A percentile compares a stretch with the other conserved stretches of the same genome.
These are phyloP conservation scores for Xerocomus minutiporus DNA, from an alignment of 1,284 basidiomycete species.

Conservation along the genomic window DNA sequence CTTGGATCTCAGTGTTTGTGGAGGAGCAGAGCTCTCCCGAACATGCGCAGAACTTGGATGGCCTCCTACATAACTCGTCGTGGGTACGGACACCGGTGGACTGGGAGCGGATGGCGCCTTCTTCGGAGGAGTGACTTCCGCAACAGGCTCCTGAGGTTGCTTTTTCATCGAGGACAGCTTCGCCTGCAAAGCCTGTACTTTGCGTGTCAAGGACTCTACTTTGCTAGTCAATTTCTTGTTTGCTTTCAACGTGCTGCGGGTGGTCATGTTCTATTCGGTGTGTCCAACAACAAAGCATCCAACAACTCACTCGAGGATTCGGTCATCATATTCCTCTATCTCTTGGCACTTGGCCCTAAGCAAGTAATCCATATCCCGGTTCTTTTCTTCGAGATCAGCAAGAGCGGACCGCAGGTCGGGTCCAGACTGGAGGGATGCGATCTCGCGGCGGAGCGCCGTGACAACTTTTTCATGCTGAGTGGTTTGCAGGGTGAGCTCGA, in stretches of 20 bases:
- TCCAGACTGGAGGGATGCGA: slow-evolving; percentile 48
- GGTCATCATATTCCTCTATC: slow-evolving; percentile 78
- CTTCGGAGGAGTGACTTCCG: slow-evolving; percentile 11
- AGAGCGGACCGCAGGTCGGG: slow-evolving; percentile 53
- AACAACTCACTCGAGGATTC: slow-evolving; percentile 63
- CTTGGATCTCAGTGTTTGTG: slow-evolving; percentile 43
- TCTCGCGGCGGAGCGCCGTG: slow-evolving; percentile 50
- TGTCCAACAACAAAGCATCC: slow-evolving; percentile 1
- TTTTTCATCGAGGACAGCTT: slow-evolving; percentile 56
- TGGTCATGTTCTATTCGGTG: neutral
- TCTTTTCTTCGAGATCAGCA: slow-evolving; percentile 60
- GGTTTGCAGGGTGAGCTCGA: slow-evolving; percentile 56
- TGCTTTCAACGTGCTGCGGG: slow-evolving; percentile 61
- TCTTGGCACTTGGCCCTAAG: slow-evolving; percentile 65
- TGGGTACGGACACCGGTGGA: slow-evolving; percentile 2
- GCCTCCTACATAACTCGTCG: neutral
- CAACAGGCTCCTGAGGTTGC: slow-evolving; percentile 19
- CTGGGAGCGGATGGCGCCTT: slow-evolving; percentile 4
- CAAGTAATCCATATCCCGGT: slow-evolving; percentile 68
- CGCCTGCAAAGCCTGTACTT: slow-evolving; percentile 63
- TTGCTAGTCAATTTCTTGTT: slow-evolving; percentile 70
- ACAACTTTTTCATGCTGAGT: slow-evolving; percentile 63
- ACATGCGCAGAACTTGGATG: slow-evolving; percentile 16
- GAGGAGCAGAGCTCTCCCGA: slow-evolving; percentile 42
- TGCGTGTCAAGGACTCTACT: slow-evolving; percentile 64